Base-by-base conservation (phyloP, 495 filamentous ascomycete genomes). In the Cercophora newfieldiana region DNA sequence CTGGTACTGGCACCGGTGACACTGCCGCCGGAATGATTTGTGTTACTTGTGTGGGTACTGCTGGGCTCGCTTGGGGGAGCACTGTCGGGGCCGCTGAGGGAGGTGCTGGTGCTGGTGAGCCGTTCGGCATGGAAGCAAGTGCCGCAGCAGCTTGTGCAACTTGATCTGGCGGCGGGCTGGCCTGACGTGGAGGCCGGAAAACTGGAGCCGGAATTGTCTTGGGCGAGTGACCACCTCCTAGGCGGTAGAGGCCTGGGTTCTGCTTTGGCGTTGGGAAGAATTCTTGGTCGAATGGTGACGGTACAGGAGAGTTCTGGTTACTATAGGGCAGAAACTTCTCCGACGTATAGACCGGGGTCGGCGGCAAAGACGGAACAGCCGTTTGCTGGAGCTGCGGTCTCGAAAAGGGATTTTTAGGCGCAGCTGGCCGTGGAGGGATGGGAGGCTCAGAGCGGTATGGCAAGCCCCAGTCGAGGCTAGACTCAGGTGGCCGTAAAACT, bases 311-410 rank as follows among this genome's bases (percentile, higher is more conserved):
- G 37, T 44, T 44, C 10, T 8, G 37, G 37, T 44, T 44, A 16
- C 37, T 44, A 44, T 44, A 44, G 12, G 37, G 37, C 37, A 44
- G 21, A 57, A 57, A 57, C 22, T n/a, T 30, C 54, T 57, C 54
- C 10, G 54, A 30, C 2, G 54, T n/a, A 25, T 57, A 57, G 16
- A 30, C 18, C 30, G 54, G 54, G 3, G 24, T n/a, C 7, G 21
- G 54, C 54, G 26, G 21, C 25, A 57, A 22, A n/a, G 25, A 53
- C 10, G 50, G 50, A 8, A 26, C 54, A 7, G 54, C 5, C 22
- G 25, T 18, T 5, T 24, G 37, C n/a, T 61, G 59, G 25, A 24
- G 16, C 19, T n/a, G 22, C 7, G 47, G 14, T 21, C 14, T 12
- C 7, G 59, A 50, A 24, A 61, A 61, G 14, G 59, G 59, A 21